Conservation (phyloP, 1,139 yeast genomes). For the Saccharomyces hybrid region DNA sequence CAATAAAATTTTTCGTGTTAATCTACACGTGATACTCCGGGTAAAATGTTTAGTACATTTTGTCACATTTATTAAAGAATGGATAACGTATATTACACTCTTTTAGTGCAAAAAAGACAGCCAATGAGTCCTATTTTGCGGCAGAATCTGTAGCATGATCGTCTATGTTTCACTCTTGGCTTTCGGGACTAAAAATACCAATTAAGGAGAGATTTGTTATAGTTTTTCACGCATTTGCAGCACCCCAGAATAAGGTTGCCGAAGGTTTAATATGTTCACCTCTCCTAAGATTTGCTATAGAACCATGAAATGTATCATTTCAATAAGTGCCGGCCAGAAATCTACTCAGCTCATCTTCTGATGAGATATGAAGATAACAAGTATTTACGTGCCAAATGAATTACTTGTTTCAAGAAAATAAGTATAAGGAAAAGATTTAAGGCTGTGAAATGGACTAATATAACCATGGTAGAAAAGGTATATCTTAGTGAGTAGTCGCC, state of each 20-base stretch:
- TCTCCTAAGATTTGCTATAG: neutral
- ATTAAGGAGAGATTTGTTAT: neutral
- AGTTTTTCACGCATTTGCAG: neutral
- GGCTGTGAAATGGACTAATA: slow-evolving; percentile 4
- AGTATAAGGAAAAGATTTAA: neutral
- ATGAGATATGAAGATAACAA: neutral
- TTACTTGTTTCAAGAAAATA: neutral
- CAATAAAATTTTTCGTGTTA: neutral
- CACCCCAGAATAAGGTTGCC: neutral
- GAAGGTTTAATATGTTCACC: neutral
- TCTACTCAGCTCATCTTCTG: neutral
- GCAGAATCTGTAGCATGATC: neutral
- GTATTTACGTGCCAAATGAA: neutral
- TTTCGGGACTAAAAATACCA: neutral
- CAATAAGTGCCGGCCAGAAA: neutral
- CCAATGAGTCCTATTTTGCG: neutral
- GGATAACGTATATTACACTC: neutral
- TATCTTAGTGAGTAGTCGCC: slow-evolving; percentile 3
- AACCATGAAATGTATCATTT: neutral
- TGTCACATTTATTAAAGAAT: neutral
- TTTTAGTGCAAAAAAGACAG: neutral
- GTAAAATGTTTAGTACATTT: neutral
- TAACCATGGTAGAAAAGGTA: slow-evolving; percentile 1
- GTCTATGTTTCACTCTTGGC: neutral
- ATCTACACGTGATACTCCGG: neutral